Percentiles rank a stretch among this genome's conserved stretches.
Conservation (phyloP, 2,329 filamentous ascomycete species). For the Macrophomina pseudophaseolina region DNA sequence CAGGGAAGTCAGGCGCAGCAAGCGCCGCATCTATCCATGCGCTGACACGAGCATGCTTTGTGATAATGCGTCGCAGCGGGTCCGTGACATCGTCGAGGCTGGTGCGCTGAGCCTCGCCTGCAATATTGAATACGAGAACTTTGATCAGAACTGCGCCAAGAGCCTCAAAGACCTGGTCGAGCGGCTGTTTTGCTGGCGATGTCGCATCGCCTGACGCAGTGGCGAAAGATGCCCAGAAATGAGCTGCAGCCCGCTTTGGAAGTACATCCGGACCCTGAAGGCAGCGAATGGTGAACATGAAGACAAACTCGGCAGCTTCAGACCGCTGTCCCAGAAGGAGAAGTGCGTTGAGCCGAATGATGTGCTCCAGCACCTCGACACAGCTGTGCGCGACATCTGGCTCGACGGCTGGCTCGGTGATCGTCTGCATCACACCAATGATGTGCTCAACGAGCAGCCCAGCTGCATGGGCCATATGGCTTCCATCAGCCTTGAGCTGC, state of each 20-base stretch:
- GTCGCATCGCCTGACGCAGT: conserved; percentile 1
- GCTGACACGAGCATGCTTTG: conserved; percentile 7
- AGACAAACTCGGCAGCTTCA: conserved; percentile 67
- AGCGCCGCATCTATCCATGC: conserved; percentile 21
- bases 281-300: conserved; percentile 73
- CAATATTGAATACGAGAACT: conserved; percentile 23
- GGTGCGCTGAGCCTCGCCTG: conserved; percentile 21
- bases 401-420: conserved; percentile 69
- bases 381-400: conserved; percentile 74
- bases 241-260: conserved; percentile 73
- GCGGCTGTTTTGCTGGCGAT: neutral
- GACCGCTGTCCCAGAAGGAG: conserved; percentile 66
- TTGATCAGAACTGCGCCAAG: conserved; percentile 8
- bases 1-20: conserved; percentile 18
- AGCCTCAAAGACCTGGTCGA: conserved; percentile 17
- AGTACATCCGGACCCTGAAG: conserved; percentile 74
- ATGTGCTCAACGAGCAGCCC: conserved; percentile 62
- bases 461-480: conserved; percentile 46
- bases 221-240: conserved; percentile 64
- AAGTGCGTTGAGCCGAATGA: conserved; percentile 66
- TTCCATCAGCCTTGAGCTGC: conserved; percentile 41
- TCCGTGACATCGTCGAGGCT: conserved; percentile 20
- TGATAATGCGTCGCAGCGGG: conserved; percentile 14
- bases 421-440: conserved; percentile 63
- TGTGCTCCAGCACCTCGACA: conserved; percentile 71